phyloP scores from a whole-genome alignment of 192 early-diverging fungal species.

The Radiomyces spectabilis region DNA sequence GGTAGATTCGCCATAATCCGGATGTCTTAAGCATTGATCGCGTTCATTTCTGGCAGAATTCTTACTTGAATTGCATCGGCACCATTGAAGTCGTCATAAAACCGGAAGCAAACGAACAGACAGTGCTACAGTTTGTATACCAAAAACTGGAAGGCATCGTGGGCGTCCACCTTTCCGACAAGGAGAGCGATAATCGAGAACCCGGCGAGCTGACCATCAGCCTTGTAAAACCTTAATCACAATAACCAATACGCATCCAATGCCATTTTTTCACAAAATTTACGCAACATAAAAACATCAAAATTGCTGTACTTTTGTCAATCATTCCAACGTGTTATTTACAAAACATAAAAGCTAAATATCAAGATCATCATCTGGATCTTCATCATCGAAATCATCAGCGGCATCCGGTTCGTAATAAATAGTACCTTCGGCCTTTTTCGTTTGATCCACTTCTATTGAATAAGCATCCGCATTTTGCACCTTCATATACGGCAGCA shows the following conservation, averaged over 20 bases:
- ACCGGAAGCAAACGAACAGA: constrained; percentile 41
- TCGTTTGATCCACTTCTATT: constrained; percentile 5
- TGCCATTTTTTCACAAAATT: too few relatives aligned
- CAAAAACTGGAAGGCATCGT: constrained; percentile 32
- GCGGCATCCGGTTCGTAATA: constrained; percentile 79
- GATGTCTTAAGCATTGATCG: constrained; percentile 34
- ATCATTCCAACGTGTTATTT: too few relatives aligned
- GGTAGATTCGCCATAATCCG: constrained; percentile 34
- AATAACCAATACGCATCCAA: too few relatives aligned
- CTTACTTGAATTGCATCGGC: constrained; percentile 40
- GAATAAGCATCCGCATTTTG: too few relatives aligned
- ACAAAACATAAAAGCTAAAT: too few relatives aligned
- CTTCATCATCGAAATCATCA: constrained; percentile 89
- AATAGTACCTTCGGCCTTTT: constrained; percentile 43
- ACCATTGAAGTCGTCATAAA: constrained; percentile 36
- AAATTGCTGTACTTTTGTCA: too few relatives aligned
- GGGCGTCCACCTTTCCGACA: too few relatives aligned
- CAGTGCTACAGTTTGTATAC: constrained; percentile 36
- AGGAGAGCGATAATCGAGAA: too few relatives aligned
- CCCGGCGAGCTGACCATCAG: too few relatives aligned
- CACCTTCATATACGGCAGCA: constrained; percentile 73
- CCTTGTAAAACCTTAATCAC: too few relatives aligned
- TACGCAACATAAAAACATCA: too few relatives aligned
- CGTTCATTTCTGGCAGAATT: constrained; percentile 52
- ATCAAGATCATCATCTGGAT: constrained; percentile 86